Evolutionary conservation across 345 rosid species (phyloP).

Genomic region (Rhodamnia rubescens): DNA sequence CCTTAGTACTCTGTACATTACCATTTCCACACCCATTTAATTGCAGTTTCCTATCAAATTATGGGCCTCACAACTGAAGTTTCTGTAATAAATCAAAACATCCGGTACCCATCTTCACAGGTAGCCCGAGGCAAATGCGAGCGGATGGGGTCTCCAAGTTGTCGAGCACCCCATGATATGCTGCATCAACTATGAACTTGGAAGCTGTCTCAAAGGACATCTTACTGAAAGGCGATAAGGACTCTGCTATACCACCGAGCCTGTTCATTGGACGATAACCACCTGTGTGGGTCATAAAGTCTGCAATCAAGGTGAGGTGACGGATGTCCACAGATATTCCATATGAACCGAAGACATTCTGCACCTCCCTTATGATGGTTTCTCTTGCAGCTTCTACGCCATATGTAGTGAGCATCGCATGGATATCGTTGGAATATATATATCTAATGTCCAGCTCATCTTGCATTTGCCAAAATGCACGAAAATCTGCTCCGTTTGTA

Average conservation of each 20-base stretch:
- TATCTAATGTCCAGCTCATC: constrained; percentile 69
- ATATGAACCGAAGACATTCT: constrained; percentile 67
- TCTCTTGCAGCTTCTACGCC: constrained; percentile 98
- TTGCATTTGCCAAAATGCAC: constrained; percentile 53
- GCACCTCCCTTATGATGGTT: constrained; percentile 75
- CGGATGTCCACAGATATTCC: constrained; percentile 71
- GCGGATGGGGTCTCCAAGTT: constrained; percentile 77
- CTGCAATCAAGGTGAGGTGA: constrained; percentile 76
- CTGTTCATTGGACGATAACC: constrained; percentile 90
- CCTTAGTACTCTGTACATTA: neutral
- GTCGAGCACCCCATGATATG: constrained; percentile 58
- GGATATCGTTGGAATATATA: constrained; percentile 68
- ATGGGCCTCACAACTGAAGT: constrained; percentile 19
- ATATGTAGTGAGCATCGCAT: constrained; percentile 58
- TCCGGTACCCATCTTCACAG: constrained; percentile 86
- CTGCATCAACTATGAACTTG: constrained; percentile 85
- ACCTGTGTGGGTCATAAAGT: constrained; percentile 83
- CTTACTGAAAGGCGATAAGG: constrained; percentile 68
- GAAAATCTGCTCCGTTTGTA: constrained; percentile 66
- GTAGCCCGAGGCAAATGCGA: constrained; percentile 85
- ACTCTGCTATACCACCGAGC: constrained; percentile 77
- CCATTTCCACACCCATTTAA: neutral
- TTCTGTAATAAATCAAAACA: constrained; percentile 82
- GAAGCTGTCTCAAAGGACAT: constrained; percentile 95
- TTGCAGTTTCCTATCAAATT: neutral